Conservation (phyloP, 1,284 basidiomycete genomes). For the Vanrija sp. region DNA sequence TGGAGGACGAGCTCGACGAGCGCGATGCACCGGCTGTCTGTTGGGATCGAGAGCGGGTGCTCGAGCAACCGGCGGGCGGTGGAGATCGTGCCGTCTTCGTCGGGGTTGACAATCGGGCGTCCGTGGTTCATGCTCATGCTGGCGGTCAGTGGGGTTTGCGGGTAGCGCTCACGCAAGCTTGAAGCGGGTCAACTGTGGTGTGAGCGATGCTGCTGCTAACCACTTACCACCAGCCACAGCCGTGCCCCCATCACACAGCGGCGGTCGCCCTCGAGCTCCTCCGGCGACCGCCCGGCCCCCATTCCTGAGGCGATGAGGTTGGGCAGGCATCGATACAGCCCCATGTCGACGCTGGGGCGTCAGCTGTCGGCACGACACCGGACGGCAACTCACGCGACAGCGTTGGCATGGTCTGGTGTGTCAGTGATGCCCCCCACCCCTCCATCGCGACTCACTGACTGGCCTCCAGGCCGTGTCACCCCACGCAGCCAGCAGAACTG, state of each 20-base stretch:
- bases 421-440: too few species aligned
- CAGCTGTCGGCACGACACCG: too few species aligned
- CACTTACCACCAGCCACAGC: constrained; percentile 74
- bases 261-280: constrained; percentile 58
- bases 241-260: constrained; percentile 66
- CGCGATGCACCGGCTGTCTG: constrained; percentile 81
- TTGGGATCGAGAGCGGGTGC: constrained; percentile 74
- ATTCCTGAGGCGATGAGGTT: constrained; percentile 64
- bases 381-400: constrained; percentile 58
- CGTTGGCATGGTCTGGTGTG: constrained; percentile 63
- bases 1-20: constrained; percentile 57
- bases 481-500: constrained; percentile 1
- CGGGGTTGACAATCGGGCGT: constrained; percentile 73
- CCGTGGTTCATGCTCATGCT: constrained; percentile 46
- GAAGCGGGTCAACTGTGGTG: constrained; percentile 59
- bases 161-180: not conserved
- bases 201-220: constrained; percentile 84
- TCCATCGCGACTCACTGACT: not conserved
- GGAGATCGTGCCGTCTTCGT: constrained; percentile 69
- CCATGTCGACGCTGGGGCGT: constrained; percentile 51
- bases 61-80: constrained; percentile 66
- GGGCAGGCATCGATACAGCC: constrained; percentile 52
- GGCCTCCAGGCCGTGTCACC: constrained; percentile 7
- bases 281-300: constrained; percentile 38
- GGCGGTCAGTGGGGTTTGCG: not conserved